A percentile compares a stretch with the other conserved stretches of the same genome.
Conservation (phyloP, 352 stramenopile species). For the Globisporangium parvum region DNA sequence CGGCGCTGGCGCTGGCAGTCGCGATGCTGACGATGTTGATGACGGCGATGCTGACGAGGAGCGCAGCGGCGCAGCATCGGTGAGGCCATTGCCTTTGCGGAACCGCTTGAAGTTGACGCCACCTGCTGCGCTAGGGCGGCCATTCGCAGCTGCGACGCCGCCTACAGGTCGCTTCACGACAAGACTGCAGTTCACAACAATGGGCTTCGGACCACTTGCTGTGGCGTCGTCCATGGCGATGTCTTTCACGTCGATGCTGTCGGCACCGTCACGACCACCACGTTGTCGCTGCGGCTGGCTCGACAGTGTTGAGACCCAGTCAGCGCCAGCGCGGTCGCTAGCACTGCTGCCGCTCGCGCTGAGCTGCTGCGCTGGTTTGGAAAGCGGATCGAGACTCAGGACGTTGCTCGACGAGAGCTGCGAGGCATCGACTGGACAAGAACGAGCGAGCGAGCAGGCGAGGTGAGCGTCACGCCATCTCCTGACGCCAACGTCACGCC, state of each 20-base stretch:
- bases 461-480: neutral
- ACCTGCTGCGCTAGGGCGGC: neutral
- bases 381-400: slow-evolving; percentile 9
- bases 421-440: neutral
- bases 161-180: slow-evolving; percentile 33
- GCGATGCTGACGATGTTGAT: neutral
- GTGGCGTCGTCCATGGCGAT: slow-evolving; percentile 17
- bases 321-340: neutral
- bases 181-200: slow-evolving; percentile 45
- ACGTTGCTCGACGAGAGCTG: slow-evolving; percentile 7
- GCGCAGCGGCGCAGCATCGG: slow-evolving; percentile 7
- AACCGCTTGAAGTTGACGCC: slow-evolving; percentile 79
- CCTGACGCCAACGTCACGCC: too few species aligned
- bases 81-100: slow-evolving; percentile 64
- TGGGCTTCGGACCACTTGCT: slow-evolving; percentile 21
- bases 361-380: slow-evolving; percentile 1
- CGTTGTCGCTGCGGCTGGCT: neutral
- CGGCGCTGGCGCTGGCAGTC: slow-evolving; percentile 9
- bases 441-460: neutral
- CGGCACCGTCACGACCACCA: slow-evolving; percentile 16
- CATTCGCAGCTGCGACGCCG: neutral
- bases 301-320: slow-evolving; percentile 28
- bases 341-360: neutral
- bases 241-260: slow-evolving; percentile 20
- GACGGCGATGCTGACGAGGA: neutral